These are phyloP conservation scores for Pythium utonaiense DNA, from an alignment of 352 stramenopile genomes.

Conservation along the genomic window DNA sequence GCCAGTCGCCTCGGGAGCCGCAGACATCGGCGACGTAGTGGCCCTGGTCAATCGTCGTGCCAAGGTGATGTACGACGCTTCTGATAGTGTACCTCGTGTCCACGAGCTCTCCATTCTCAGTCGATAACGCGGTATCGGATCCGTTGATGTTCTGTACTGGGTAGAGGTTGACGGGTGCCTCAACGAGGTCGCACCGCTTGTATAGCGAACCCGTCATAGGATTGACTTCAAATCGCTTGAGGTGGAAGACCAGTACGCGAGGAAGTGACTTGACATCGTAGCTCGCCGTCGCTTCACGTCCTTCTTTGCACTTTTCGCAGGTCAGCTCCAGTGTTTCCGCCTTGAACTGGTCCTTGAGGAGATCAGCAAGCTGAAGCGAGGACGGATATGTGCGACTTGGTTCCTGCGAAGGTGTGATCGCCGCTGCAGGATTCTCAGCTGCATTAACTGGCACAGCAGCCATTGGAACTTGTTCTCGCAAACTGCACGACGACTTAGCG, in stretches of 20 bases:
- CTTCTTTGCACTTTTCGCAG: slow-evolving; percentile 80
- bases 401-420: not conserved
- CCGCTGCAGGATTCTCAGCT: not conserved
- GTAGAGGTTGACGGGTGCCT: slow-evolving; percentile 35
- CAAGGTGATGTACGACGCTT: slow-evolving; percentile 83
- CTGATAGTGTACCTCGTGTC: slow-evolving; percentile 30
- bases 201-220: slow-evolving; percentile 55
- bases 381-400: slow-evolving; percentile 2
- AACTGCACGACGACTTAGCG: slow-evolving; percentile 59
- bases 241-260: slow-evolving; percentile 67
- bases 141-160: slow-evolving; percentile 21
- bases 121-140: not conserved
- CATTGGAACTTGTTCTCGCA: slow-evolving; percentile 30
- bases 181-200: slow-evolving; percentile 79
- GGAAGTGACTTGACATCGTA: slow-evolving; percentile 71
- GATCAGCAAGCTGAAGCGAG: slow-evolving; percentile 47
- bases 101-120: not conserved
- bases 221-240: slow-evolving; percentile 87
- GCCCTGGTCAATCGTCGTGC: slow-evolving; percentile 72
- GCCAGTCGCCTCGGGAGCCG: slow-evolving; percentile 47
- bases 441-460: not conserved
- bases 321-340: slow-evolving; percentile 70
- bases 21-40: slow-evolving; percentile 85
- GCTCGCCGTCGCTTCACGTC: slow-evolving; percentile 51
- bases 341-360: slow-evolving; percentile 80